phyloP scores from a whole-genome alignment of 1,139 yeast species.

The Geotrichum carabidarum region DNA sequence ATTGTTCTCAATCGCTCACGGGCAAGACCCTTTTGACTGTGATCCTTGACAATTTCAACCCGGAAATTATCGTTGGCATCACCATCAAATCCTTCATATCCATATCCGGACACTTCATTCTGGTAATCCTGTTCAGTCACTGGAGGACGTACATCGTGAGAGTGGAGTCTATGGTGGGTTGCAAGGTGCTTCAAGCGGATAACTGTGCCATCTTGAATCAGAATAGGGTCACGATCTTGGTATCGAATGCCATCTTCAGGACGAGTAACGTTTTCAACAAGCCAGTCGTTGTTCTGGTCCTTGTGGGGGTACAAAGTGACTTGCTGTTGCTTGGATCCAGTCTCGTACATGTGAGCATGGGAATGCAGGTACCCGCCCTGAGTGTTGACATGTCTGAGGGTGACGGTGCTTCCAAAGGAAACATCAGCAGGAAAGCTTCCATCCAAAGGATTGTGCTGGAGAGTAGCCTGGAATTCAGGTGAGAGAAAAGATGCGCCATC shows the following conservation, averaged over 20 bases:
- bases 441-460: conserved; percentile 69
- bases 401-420: conserved; percentile 73
- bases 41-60: conserved; percentile 70
- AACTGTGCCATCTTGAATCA: conserved; percentile 69
- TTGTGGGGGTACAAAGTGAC: conserved; percentile 83
- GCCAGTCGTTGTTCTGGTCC: conserved; percentile 85
- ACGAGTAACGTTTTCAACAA: conserved; percentile 48
- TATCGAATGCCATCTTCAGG: conserved; percentile 25
- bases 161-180: conserved; percentile 80
- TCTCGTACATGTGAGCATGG: conserved; percentile 75
- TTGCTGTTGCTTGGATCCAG: conserved; percentile 95
- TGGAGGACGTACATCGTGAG: conserved; percentile 94
- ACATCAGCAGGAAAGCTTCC: conserved; percentile 66
- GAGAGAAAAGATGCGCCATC: conserved; percentile 88
- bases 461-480: conserved; percentile 77
- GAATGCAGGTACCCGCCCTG: conserved; percentile 95
- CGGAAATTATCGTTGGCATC: conserved; percentile 95
- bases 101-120: conserved; percentile 89
- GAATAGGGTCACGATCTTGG: conserved; percentile 41
- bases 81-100: conserved; percentile 84
- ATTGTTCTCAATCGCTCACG: conserved; percentile 66
- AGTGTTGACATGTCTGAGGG: conserved; percentile 78
- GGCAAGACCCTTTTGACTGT: conserved; percentile 55
- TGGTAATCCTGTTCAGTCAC: conserved; percentile 93
- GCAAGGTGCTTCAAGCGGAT: conserved; percentile 68